These are phyloP conservation scores for Lentinula guzmanii DNA, from an alignment of 768 basidiomycete genomes.

Conservation along the genomic window DNA sequence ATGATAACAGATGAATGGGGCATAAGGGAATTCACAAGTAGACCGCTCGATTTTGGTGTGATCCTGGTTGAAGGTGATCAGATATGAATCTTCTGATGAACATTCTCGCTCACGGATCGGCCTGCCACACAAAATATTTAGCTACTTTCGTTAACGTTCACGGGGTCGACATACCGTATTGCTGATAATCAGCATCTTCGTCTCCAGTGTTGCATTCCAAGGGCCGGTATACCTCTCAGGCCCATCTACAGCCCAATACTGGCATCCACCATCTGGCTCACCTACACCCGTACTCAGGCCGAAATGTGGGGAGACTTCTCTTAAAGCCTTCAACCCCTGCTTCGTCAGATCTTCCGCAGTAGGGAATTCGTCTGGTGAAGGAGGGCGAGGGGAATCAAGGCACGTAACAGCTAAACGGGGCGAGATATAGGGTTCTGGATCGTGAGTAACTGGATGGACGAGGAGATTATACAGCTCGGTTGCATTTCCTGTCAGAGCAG, in stretches of 20 bases:
- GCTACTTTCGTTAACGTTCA: not conserved
- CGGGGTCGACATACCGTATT: constrained; percentile 16
- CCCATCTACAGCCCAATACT: constrained; percentile 17
- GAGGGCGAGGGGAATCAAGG: constrained; percentile 15
- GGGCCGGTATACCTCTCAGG: constrained; percentile 20
- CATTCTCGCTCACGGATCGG: constrained; percentile 3
- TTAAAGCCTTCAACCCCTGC: constrained; percentile 5
- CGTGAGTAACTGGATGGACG: not conserved
- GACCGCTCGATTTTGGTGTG: constrained; percentile 16
- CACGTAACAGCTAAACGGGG: constrained; percentile 17
- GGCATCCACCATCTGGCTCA: constrained; percentile 18
- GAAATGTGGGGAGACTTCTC: constrained; percentile 16
- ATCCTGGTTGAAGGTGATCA: constrained; percentile 7
- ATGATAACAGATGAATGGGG: constrained; percentile 15
- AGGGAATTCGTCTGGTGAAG: not conserved
- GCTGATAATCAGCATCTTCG: constrained; percentile 21
- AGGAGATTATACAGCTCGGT: constrained; percentile 14
- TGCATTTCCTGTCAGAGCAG: constrained; percentile 16
- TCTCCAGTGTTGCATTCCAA: constrained; percentile 20
- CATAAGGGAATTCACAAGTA: constrained; percentile 17
- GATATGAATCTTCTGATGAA: not conserved
- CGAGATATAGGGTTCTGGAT: constrained; percentile 1
- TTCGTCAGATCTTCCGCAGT: constrained; percentile 11
- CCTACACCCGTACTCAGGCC: constrained; percentile 13
- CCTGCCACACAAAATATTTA: not conserved